Base-by-base conservation (phyloP, 805 yeast genomes). In the Metschnikowia santaceciliae region DNA sequence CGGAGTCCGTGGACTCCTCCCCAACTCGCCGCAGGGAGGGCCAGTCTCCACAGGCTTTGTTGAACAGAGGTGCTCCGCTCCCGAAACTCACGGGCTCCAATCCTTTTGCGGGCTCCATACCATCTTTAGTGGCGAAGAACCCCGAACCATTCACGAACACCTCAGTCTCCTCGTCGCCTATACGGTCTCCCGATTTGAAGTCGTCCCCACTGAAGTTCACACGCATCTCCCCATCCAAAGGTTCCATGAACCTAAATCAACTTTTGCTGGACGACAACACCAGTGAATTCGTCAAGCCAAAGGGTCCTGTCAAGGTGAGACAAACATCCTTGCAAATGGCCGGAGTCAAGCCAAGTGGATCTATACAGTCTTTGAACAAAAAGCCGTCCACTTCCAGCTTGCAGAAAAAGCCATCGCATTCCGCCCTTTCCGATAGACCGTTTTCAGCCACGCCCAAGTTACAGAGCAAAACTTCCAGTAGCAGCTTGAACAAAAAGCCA, bases 191-290 rank as follows among this genome's bases (percentile, higher is more conserved):
- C 8, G 37, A 30, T 37, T 13, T 40, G 23, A 30, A 34, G 42
- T 47, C 54, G 8, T 56, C 59, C n/a, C 59, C 61, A 1, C 42
- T 54, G 36, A 52, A 48, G 19, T 38, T 52, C 17, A 36, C 53
- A 5, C 46, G 55, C 35, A 73, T 74, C 4, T 71, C 76, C 1
- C 78, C 78, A 0, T 72, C 77, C 6, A 72, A 69, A 50, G 69
- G 70, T 40, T 68, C 71, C 5, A 65, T 65, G 66, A 68, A 73
- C 51, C 64, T 74, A 49, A 66, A 70, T 52, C 60, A 59, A 39
- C 51, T 72, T 26, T 55, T 73, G 40, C 62, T 56, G 46, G 63
- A 57, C 33, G 59, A 59, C 45, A 46, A 45, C 32, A n/a, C 10
- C 13, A 49, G 23, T n/a, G 57, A 49, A 20, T 62, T 65, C 46